Percentiles rank a stretch among this genome's conserved stretches.
Evolutionary conservation across 2,329 filamentous ascomycete genomes (phyloP).

Genomic region (Akanthomyces muscarius): DNA sequence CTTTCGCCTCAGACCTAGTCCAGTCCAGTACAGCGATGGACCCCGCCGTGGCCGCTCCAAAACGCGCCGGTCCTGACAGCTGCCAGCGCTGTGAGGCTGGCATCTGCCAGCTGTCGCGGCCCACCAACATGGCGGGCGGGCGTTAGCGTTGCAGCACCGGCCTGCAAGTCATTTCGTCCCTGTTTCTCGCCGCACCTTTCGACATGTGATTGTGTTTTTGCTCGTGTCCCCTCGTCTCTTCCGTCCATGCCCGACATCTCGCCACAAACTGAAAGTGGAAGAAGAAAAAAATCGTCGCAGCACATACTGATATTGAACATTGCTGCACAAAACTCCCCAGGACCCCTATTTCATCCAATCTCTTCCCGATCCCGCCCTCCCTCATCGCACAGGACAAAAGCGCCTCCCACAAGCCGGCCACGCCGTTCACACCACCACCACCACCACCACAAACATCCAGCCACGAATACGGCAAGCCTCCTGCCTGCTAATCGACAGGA

Average conservation of each 20-base stretch:
- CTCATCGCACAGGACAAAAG: background rate
- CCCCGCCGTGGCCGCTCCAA: background rate
- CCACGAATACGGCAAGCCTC: background rate
- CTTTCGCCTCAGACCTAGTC: too few relatives aligned
- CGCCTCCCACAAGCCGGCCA: background rate
- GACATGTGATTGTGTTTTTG: background rate
- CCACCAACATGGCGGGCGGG: background rate
- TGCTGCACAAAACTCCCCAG: background rate
- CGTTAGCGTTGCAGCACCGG: background rate
- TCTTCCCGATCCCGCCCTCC: constrained; percentile 3
- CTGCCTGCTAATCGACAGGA: background rate
- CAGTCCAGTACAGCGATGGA: background rate
- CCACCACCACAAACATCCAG: background rate
- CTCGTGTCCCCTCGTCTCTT: too few relatives aligned
- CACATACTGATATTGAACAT: too few relatives aligned
- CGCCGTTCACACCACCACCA: background rate
- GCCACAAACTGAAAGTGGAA: too few relatives aligned
- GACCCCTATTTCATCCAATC: background rate
- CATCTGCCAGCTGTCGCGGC: background rate
- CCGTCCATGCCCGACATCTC: too few relatives aligned
- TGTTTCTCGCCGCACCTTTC: background rate
- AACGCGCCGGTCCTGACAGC: background rate
- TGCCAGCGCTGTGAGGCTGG: background rate
- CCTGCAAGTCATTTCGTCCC: background rate
- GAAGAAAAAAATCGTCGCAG: too few relatives aligned